These are phyloP conservation scores for Phialophora chinensis DNA, from an alignment of 2,329 filamentous ascomycete species.

Conservation along the genomic window DNA sequence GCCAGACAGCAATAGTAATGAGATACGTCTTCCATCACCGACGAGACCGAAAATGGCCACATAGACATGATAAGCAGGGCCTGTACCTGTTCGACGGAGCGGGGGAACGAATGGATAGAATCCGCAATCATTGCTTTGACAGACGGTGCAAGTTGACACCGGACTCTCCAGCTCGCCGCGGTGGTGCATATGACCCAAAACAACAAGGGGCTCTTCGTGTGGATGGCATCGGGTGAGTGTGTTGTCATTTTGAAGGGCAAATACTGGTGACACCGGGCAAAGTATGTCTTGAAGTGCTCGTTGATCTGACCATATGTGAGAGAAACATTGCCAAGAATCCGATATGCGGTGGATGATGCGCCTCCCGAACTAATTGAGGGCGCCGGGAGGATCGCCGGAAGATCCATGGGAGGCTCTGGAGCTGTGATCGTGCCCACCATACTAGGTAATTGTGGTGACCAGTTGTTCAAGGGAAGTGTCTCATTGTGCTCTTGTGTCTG, in stretches of 20 bases:
- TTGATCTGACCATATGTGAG: slow-evolving; percentile 12
- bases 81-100: slow-evolving; percentile 35
- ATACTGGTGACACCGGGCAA: slow-evolving; percentile 21
- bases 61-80: slow-evolving; percentile 36
- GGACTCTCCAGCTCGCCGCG: slow-evolving; percentile 16
- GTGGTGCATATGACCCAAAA: slow-evolving; percentile 24
- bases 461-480: not conserved
- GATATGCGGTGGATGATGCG: slow-evolving; percentile 3
- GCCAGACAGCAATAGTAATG: slow-evolving; percentile 30
- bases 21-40: slow-evolving; percentile 33
- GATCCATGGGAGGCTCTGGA: slow-evolving; percentile 6
- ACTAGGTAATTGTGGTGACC: slow-evolving; percentile 7
- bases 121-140: slow-evolving; percentile 33
- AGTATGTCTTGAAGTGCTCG: slow-evolving; percentile 21
- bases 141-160: not conserved
- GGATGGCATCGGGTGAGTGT: slow-evolving; percentile 13
- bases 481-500: slow-evolving; percentile 7
- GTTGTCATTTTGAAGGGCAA: slow-evolving; percentile 22
- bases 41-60: slow-evolving; percentile 40
- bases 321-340: slow-evolving; percentile 6
- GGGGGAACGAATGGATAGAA: slow-evolving; percentile 33
- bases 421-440: not conserved
- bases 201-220: slow-evolving; percentile 12
- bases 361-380: slow-evolving; percentile 2
- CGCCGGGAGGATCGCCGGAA: not conserved